A percentile compares a stretch with the other conserved stretches of the same genome.
phyloP scores from a whole-genome alignment of 805 yeast genomes.

The Saccharomycopsis babjevae region DNA sequence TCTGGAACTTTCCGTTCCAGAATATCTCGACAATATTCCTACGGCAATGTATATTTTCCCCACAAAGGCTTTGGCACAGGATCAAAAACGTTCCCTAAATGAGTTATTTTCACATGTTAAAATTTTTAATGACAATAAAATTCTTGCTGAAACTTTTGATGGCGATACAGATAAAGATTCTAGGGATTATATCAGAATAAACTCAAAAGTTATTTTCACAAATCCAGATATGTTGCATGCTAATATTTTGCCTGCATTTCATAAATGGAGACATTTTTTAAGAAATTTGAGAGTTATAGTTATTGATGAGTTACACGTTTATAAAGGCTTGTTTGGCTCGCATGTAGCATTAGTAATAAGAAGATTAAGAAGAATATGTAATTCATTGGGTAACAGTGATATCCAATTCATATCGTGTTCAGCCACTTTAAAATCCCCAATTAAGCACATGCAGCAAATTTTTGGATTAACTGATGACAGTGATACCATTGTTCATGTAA shows the following conservation, averaged over 20 bases:
- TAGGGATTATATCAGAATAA: slow-evolving; percentile 44
- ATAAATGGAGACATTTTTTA: slow-evolving; percentile 63
- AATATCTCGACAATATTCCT: slow-evolving; percentile 29
- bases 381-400: slow-evolving; percentile 38
- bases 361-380: slow-evolving; percentile 58
- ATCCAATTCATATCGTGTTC: slow-evolving; percentile 80
- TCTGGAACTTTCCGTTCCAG: slow-evolving; percentile 4
- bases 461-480: slow-evolving; percentile 43
- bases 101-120: slow-evolving; percentile 45
- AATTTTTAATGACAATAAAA: slow-evolving; percentile 25
- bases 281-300: slow-evolving; percentile 59
- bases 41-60: slow-evolving; percentile 90
- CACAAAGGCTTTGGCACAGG: slow-evolving; percentile 95
- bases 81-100: slow-evolving; percentile 75
- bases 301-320: slow-evolving; percentile 78
- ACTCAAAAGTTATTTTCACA: slow-evolving; percentile 76
- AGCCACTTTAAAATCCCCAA: slow-evolving; percentile 79
- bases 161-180: slow-evolving; percentile 73
- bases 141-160: slow-evolving; percentile 73
- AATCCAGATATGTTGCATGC: slow-evolving; percentile 93
- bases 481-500: slow-evolving; percentile 41
- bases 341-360: slow-evolving; percentile 83
- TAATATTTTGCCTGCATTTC: slow-evolving; percentile 70
- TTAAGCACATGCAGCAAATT: slow-evolving; percentile 56
- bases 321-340: slow-evolving; percentile 85